Conservation (phyloP, 257 asterid species). For the Penstemon newberryi region DNA sequence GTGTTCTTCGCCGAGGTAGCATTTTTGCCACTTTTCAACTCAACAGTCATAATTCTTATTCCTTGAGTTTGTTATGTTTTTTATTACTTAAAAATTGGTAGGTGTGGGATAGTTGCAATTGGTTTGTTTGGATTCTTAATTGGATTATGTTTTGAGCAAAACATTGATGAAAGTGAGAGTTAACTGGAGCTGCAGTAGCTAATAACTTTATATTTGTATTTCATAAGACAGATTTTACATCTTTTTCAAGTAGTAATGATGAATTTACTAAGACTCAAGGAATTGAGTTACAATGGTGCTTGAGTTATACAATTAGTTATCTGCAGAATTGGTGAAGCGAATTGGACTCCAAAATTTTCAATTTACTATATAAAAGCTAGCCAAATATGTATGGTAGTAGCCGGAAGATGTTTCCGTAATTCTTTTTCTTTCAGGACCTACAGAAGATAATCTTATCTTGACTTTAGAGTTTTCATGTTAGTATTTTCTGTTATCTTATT, state of each 20-base stretch:
- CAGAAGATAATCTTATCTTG: background rate
- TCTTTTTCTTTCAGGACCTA: slow-evolving; percentile 3
- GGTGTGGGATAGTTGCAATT: background rate
- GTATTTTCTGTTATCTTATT: slow-evolving; percentile 11
- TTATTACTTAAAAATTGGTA: background rate
- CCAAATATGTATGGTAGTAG: background rate
- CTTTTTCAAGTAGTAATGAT: background rate
- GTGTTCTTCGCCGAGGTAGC: slow-evolving; percentile 44
- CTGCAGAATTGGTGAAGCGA: slow-evolving; percentile 13
- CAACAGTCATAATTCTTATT: slow-evolving; percentile 9
- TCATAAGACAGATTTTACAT: background rate
- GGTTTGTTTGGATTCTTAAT: slow-evolving; percentile 14
- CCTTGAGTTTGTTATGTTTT: background rate
- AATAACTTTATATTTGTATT: background rate
- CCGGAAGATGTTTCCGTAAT: slow-evolving; percentile 5
- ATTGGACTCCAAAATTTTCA: background rate
- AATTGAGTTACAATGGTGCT: background rate
- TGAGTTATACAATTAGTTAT: slow-evolving; percentile 2
- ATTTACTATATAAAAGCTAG: background rate
- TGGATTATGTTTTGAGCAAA: slow-evolving; percentile 9
- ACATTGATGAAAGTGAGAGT: background rate
- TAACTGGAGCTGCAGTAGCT: slow-evolving; percentile 1
- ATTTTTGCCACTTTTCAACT: slow-evolving; percentile 3
- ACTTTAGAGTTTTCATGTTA: background rate
- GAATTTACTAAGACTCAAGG: slow-evolving; percentile 2